Conservation (phyloP, 176 grass and related monocot species). For the Eragrostis curvula region DNA sequence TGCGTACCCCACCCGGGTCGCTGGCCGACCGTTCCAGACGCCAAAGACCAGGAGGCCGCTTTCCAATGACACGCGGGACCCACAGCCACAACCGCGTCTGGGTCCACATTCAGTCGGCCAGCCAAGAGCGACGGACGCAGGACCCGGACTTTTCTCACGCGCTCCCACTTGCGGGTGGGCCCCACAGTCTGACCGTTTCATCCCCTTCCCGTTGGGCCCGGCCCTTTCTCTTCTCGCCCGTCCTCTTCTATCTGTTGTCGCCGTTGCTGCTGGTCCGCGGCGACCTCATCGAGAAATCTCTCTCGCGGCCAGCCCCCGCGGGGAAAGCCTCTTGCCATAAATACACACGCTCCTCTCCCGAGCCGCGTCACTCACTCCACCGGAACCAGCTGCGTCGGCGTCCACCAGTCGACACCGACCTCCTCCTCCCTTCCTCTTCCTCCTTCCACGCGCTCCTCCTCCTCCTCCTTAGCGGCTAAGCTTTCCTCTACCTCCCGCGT, state of each 20-base stretch:
- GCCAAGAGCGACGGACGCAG: too few relatives aligned
- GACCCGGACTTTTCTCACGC: not conserved
- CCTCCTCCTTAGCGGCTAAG: conserved; percentile 22
- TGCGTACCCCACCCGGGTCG: too few relatives aligned
- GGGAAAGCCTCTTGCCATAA: too few relatives aligned
- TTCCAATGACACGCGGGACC: too few relatives aligned
- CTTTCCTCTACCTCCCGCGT: not conserved
- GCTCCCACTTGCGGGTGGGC: not conserved
- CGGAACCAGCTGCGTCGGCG: not conserved
- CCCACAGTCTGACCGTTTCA: not conserved
- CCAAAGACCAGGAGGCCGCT: too few relatives aligned
- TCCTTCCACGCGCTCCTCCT: not conserved
- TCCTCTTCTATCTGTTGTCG: too few relatives aligned
- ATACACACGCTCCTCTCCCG: not conserved
- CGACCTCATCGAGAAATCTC: not conserved
- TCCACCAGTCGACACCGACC: conserved; percentile 18
- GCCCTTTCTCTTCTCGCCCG: too few relatives aligned
- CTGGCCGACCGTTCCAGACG: not conserved
- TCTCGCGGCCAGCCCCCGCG: not conserved
- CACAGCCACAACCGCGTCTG: too few relatives aligned
- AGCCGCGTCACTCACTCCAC: not conserved
- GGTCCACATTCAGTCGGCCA: not conserved
- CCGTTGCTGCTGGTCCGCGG: not conserved
- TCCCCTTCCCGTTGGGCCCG: too few relatives aligned
- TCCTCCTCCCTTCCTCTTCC: not conserved